Conservation (phyloP, 345 rosid species). For the Dimocarpus longan region DNA sequence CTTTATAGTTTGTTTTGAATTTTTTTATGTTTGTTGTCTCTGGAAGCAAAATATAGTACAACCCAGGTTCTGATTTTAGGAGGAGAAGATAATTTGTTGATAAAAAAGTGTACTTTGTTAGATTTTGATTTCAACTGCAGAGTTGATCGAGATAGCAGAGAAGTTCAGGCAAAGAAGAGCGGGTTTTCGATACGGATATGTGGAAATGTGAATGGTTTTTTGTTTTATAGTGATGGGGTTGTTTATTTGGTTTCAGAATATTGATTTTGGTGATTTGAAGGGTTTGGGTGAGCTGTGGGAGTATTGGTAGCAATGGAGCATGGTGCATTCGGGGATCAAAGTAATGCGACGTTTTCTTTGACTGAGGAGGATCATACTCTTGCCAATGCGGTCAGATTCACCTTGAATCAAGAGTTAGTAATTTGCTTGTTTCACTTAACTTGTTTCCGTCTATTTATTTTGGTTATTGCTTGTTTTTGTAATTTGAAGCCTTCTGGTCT, state of each 20-base stretch:
- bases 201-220: not conserved
- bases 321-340: constrained; percentile 55
- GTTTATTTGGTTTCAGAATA: not conserved
- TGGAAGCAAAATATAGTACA: not conserved
- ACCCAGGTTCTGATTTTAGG: not conserved
- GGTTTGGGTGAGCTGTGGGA: not conserved
- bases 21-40: not conserved
- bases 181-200: not conserved
- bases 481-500: not conserved
- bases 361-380: constrained; percentile 84
- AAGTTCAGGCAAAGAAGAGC: not conserved
- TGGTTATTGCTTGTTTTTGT: not conserved
- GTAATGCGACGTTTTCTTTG: constrained; percentile 66
- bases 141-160: not conserved
- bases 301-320: constrained; percentile 62
- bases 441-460: not conserved
- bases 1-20: not conserved
- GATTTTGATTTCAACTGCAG: not conserved
- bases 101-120: not conserved
- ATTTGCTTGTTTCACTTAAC: not conserved
- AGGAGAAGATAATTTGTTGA: not conserved
- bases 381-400: constrained; percentile 79
- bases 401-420: constrained; percentile 90
- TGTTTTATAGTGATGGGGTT: not conserved
- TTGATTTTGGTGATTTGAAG: not conserved